Evolutionary conservation across 108 stramenopile genomes (phyloP).

Genomic region (Fragilaria crotonensis): DNA sequence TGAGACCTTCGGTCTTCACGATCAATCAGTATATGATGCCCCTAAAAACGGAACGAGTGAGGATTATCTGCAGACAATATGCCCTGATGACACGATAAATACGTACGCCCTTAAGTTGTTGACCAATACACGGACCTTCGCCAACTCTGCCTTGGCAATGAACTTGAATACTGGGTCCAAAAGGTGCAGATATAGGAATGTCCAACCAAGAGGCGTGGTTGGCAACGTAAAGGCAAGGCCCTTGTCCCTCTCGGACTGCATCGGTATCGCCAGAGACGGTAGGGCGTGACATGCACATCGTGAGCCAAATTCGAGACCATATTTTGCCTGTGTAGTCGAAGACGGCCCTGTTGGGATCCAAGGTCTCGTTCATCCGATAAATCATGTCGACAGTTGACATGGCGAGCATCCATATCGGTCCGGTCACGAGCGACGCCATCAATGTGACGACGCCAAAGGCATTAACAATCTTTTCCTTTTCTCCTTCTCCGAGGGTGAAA

Average conservation of each 20-base stretch:
- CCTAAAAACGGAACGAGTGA: slow-evolving; percentile 21
- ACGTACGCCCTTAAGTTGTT: slow-evolving; percentile 70
- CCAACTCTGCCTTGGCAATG: slow-evolving; percentile 70
- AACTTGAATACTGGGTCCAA: slow-evolving; percentile 79
- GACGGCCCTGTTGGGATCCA: slow-evolving; percentile 49
- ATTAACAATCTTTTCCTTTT: slow-evolving; percentile 55
- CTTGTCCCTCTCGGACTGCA: slow-evolving; percentile 11
- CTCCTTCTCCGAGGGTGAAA: slow-evolving; percentile 15
- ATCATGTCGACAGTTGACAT: slow-evolving; percentile 33
- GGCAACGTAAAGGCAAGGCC: slow-evolving; percentile 70
- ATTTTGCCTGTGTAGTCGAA: slow-evolving; percentile 67
- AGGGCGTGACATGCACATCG: slow-evolving; percentile 49
- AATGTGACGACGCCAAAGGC: slow-evolving; percentile 41
- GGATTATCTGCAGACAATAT: too few species aligned
- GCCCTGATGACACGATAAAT: too few species aligned
- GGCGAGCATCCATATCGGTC: slow-evolving; percentile 53
- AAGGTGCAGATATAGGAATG: slow-evolving; percentile 71
- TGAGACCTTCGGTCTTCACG: slow-evolving; percentile 67
- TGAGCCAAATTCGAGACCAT: slow-evolving; percentile 58
- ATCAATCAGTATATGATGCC: slow-evolving; percentile 72
- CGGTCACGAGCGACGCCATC: slow-evolving; percentile 34
- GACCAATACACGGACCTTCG: slow-evolving; percentile 63
- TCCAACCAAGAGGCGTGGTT: slow-evolving; percentile 78
- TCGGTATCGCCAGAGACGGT: slow-evolving; percentile 44
- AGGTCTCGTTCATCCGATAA: slow-evolving; percentile 24